phyloP scores from a whole-genome alignment of 2,329 filamentous ascomycete genomes.

The Aspergillus sp. region DNA sequence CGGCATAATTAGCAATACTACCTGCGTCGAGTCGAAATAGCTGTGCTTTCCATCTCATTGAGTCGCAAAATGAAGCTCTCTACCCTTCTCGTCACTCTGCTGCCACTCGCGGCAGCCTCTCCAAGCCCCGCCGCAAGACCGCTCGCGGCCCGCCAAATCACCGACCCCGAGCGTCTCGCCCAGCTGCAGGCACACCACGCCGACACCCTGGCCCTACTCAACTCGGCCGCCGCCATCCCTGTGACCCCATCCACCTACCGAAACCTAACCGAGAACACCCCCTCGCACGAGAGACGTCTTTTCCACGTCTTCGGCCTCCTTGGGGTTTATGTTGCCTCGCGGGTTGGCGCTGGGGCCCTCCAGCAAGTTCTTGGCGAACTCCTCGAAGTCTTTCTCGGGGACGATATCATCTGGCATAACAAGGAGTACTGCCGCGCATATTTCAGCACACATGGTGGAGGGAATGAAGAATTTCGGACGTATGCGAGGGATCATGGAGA shows the following conservation, averaged over 20 bases:
- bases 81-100: not conserved
- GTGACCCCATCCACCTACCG: not conserved
- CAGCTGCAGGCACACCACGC: not conserved
- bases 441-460: not conserved
- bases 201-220: not conserved
- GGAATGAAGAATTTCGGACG: not conserved
- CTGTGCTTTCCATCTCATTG: not conserved
- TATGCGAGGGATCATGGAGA: not conserved
- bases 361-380: not conserved
- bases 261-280: not conserved
- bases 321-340: not conserved
- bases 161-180: not conserved
- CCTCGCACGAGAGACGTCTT: not conserved
- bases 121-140: not conserved
- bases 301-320: not conserved
- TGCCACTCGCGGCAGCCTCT: not conserved
- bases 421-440: not conserved
- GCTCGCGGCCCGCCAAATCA: not conserved
- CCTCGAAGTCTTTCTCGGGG: not conserved
- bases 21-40: not conserved
- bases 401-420: not conserved
- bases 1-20: not conserved
- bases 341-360: not conserved
- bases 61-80: not conserved
- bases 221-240: not conserved